phyloP scores from a whole-genome alignment of 1,284 basidiomycete genomes.

The Mixia osmundae region DNA sequence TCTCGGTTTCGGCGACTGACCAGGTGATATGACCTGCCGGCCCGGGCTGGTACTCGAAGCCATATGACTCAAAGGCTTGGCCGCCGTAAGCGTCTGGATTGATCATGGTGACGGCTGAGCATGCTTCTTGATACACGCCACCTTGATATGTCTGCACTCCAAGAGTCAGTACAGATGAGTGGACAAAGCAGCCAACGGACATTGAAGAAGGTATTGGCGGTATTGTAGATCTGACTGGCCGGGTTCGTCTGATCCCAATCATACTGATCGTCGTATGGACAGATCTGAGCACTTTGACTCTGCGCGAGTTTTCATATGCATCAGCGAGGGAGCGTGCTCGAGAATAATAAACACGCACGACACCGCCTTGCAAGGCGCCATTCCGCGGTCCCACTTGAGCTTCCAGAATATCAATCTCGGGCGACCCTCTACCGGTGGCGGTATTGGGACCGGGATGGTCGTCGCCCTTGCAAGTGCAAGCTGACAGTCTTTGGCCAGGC shows the following conservation, averaged over 20 bases:
- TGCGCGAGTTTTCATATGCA: too few relatives aligned
- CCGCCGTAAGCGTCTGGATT: conserved; percentile 15
- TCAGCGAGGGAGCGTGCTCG: too few relatives aligned
- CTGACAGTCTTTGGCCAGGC: conserved; percentile 25
- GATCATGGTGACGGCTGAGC: conserved; percentile 17
- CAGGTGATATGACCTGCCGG: conserved; percentile 8
- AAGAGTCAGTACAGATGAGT: too few relatives aligned
- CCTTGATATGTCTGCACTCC: too few relatives aligned
- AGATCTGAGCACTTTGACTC: conserved; percentile 28
- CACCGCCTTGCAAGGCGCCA: conserved; percentile 19
- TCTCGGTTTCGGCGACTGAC: conserved; percentile 1
- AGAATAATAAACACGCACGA: too few relatives aligned
- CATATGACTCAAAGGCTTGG: conserved; percentile 13
- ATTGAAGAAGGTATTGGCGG: conserved; percentile 25
- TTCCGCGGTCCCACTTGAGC: conserved; percentile 27
- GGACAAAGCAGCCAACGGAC: too few relatives aligned
- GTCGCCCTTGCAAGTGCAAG: conserved; percentile 25
- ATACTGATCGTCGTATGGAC: conserved; percentile 29
- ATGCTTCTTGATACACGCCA: conserved; percentile 19
- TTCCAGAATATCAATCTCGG: conserved; percentile 33
- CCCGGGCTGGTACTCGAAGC: conserved; percentile 21
- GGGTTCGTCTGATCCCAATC: conserved; percentile 26
- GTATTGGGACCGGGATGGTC: conserved; percentile 25
- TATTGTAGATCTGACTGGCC: conserved; percentile 28
- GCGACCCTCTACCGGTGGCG: conserved; percentile 25